These are phyloP conservation scores for Staphylotrichum tortipilum DNA, from an alignment of 495 filamentous ascomycete species.

Conservation along the genomic window DNA sequence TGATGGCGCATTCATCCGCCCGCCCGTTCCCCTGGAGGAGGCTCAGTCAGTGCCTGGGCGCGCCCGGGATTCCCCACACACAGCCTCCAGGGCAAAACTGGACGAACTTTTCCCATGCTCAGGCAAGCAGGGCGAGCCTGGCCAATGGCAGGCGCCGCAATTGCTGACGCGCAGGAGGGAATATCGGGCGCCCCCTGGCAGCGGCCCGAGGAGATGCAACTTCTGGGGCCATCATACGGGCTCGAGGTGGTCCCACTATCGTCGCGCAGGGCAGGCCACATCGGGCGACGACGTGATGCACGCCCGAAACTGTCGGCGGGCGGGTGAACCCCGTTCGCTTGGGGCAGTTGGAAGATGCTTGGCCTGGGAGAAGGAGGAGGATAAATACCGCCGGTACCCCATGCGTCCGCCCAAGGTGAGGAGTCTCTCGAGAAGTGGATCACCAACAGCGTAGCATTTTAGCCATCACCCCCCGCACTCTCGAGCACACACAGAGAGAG, in stretches of 20 bases:
- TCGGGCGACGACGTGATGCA: background rate
- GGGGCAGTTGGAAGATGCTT: too few species aligned
- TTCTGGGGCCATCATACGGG: constrained; percentile 7
- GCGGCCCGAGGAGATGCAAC: constrained; percentile 13
- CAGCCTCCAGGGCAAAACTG: background rate
- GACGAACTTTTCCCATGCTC: background rate
- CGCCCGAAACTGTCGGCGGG: background rate
- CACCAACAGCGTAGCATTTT: background rate
- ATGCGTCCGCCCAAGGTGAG: background rate
- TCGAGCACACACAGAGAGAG: background rate
- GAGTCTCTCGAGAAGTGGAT: too few species aligned
- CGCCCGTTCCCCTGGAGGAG: background rate
- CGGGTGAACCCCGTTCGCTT: too few species aligned
- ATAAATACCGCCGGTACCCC: constrained; percentile 8
- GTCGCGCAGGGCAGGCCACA: constrained; percentile 1
- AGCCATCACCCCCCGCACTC: background rate
- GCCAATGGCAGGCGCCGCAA: background rate
- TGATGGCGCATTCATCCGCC: too few species aligned
- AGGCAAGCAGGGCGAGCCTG: too few species aligned
- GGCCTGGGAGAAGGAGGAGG: background rate
- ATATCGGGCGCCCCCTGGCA: background rate
- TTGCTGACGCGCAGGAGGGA: background rate
- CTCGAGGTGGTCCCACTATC: constrained; percentile 9
- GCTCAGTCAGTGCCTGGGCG: background rate
- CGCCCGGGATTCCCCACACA: constrained; percentile 1